Percentiles rank a stretch among this genome's conserved stretches.
Evolutionary conservation across 164 flowering plant genomes (phyloP).

Genomic region (Magnolia officinalis): DNA sequence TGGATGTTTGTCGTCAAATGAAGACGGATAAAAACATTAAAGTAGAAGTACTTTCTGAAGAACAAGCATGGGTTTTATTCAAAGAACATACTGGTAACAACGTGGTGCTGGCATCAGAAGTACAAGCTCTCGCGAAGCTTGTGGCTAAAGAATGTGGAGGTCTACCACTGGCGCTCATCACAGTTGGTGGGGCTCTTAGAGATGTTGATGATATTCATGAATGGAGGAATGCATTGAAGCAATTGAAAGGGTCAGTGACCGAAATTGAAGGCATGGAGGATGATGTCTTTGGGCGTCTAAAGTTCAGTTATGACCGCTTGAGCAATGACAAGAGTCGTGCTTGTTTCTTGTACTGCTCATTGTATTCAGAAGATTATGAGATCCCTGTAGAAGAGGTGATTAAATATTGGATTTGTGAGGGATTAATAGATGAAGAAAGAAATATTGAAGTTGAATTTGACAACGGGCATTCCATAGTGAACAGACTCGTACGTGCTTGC

Average conservation of each 20-base stretch:
- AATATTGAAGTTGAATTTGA: not conserved
- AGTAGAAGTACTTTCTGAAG: not conserved
- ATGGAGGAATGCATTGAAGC: not conserved
- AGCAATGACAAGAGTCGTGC: not conserved
- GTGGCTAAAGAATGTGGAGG: conserved; percentile 3
- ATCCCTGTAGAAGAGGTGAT: not conserved
- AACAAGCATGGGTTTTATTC: not conserved
- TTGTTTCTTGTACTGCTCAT: conserved; percentile 7
- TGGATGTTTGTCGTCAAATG: not conserved
- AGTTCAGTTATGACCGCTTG: conserved; percentile 1
- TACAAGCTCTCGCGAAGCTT: not conserved
- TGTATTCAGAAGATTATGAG: not conserved
- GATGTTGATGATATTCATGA: not conserved
- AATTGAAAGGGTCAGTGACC: not conserved
- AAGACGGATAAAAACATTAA: not conserved
- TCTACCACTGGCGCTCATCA: not conserved
- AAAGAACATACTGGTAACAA: not conserved
- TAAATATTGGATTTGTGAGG: not conserved
- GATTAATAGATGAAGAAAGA: not conserved
- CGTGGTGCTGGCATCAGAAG: not conserved
- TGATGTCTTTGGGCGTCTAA: not conserved
- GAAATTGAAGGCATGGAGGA: not conserved
- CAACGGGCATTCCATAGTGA: not conserved
- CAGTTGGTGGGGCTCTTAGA: not conserved
- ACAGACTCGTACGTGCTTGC: not conserved